These are phyloP conservation scores for Corrigiola litoralis DNA, from an alignment of 179 eudicot genomes.

Conservation along the genomic window DNA sequence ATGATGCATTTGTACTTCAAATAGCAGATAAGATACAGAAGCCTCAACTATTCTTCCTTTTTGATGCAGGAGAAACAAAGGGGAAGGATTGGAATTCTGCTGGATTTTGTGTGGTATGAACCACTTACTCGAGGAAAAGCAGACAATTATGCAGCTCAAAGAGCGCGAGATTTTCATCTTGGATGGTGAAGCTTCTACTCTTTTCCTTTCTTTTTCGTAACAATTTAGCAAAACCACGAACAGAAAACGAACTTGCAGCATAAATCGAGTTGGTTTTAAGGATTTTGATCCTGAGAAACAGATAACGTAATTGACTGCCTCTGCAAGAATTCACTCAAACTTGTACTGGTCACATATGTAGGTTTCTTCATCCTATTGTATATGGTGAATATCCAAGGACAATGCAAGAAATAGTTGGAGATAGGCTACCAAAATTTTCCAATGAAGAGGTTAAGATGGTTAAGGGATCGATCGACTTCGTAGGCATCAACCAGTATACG, in stretches of 20 bases:
- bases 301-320: not conserved
- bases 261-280: not conserved
- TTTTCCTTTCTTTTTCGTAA: not conserved
- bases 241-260: not conserved
- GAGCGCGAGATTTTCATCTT: conserved; percentile 83
- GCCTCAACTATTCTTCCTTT: not conserved
- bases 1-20: not conserved
- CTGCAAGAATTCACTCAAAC: no score
- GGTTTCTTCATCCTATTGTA: conserved; percentile 77
- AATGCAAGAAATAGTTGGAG: conserved; percentile 59
- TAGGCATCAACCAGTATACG: conserved; percentile 75
- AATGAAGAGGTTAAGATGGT: conserved; percentile 58
- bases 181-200: conserved; percentile 57
- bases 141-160: conserved; percentile 77
- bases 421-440: conserved; percentile 74
- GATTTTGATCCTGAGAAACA: not conserved
- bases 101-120: conserved; percentile 92
- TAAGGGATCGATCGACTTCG: conserved; percentile 72
- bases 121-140: conserved; percentile 68
- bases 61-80: conserved; percentile 54
- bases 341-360: conserved; percentile 11
- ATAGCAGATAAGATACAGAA: not conserved
- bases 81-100: conserved; percentile 79
- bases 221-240: no score
- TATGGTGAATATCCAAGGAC: conserved; percentile 79